phyloP scores from a whole-genome alignment of 2,329 filamentous ascomycete species.

The Phialophora chinensis region DNA sequence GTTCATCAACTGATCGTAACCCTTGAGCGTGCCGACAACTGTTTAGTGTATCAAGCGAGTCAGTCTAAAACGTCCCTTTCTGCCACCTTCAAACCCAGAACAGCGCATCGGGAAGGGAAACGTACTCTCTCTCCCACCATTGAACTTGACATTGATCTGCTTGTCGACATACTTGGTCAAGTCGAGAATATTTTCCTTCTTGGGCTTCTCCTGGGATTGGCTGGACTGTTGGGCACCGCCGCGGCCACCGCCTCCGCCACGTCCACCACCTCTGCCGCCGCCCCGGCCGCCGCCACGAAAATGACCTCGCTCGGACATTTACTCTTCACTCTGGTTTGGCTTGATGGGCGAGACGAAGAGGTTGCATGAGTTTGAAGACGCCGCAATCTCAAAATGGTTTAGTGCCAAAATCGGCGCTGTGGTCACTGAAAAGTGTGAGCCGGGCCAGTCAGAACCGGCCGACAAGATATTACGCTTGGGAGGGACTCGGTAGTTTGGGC shows the following conservation, averaged over 20 bases:
- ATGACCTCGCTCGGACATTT: conserved; percentile 56
- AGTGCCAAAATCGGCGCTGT: conserved; percentile 12
- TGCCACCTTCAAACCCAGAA: not conserved
- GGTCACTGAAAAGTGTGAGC: not conserved
- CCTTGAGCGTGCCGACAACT: conserved; percentile 91
- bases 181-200: conserved; percentile 99
- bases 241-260: conserved; percentile 53
- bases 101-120: conserved; percentile 16
- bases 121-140: conserved; percentile 86
- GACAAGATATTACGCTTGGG: not conserved
- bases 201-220: conserved; percentile 73
- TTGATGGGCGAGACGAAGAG: not conserved
- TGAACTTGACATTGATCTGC: conserved; percentile 94
- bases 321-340: not conserved
- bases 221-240: conserved; percentile 52
- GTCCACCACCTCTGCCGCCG: conserved; percentile 49
- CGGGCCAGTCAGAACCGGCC: conserved; percentile 3
- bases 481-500: not conserved
- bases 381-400: conserved; percentile 15
- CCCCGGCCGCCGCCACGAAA: conserved; percentile 61
- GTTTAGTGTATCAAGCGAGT: conserved; percentile 22
- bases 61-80: not conserved
- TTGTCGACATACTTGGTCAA: conserved; percentile 97
- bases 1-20: conserved; percentile 98
- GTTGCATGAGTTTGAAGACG: not conserved